These are phyloP conservation scores for Geotrichum bryndzae DNA, from an alignment of 1,139 yeast species.

Conservation along the genomic window DNA sequence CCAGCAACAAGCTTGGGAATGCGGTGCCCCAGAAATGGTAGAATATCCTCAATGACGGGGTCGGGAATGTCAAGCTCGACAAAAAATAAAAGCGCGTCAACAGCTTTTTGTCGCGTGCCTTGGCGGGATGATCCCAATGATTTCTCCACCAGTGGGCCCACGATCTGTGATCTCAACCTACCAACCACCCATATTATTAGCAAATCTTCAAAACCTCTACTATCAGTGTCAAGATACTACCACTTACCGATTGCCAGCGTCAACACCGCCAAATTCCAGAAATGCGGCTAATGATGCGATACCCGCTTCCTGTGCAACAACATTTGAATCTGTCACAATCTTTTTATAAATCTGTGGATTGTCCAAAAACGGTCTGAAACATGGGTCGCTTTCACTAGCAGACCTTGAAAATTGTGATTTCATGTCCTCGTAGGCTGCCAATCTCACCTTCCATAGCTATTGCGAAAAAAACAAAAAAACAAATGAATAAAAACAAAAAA, in stretches of 20 bases:
- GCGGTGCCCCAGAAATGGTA: constrained; percentile 56
- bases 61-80: constrained; percentile 64
- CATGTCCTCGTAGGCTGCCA: constrained; percentile 70
- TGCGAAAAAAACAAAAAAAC: not conserved
- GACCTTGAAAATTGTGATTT: constrained; percentile 49
- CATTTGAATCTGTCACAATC: constrained; percentile 71
- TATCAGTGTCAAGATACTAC: not conserved
- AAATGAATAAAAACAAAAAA: not conserved
- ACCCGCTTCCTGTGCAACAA: constrained; percentile 88
- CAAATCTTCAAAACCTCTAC: not conserved
- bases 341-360: constrained; percentile 50
- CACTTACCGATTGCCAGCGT: constrained; percentile 29
- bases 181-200: not conserved
- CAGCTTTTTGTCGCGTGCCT: constrained; percentile 62
- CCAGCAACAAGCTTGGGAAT: constrained; percentile 79
- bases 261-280: constrained; percentile 54
- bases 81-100: constrained; percentile 55
- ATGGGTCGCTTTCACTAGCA: constrained; percentile 49
- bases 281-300: constrained; percentile 51
- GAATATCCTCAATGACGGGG: constrained; percentile 58
- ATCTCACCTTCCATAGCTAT: constrained; percentile 81
- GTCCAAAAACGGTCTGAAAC: constrained; percentile 45
- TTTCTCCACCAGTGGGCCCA: constrained; percentile 66
- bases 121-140: constrained; percentile 72
- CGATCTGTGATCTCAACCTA: constrained; percentile 40